Evolutionary conservation across 75 land plant species (phyloP).

Genomic region (Cryptomeria japonica): DNA sequence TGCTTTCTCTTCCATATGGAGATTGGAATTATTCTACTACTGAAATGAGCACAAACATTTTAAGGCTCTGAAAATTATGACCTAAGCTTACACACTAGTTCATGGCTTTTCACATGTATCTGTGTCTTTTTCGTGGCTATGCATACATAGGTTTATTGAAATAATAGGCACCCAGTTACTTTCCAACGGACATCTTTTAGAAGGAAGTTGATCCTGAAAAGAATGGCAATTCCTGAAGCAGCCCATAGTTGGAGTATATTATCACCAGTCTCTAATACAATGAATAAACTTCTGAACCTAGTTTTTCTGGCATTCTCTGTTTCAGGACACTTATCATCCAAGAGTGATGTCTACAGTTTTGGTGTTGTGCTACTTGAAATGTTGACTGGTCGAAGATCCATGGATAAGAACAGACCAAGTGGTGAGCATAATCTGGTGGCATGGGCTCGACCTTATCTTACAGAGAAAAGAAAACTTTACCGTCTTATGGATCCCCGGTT

Average conservation of each 20-base stretch:
- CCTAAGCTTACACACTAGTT: not conserved
- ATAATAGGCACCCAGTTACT: not conserved
- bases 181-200: not conserved
- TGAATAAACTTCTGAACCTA: conserved; percentile 1
- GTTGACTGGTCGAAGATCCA: conserved; percentile 65
- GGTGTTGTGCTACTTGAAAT: conserved; percentile 80
- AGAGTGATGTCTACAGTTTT: conserved; percentile 76
- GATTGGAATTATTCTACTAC: conserved; percentile 2
- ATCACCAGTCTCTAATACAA: not conserved
- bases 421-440: conserved; percentile 63
- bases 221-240: not conserved
- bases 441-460: conserved; percentile 64
- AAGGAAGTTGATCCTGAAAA: not conserved
- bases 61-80: not conserved
- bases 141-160: not conserved
- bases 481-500: conserved; percentile 64
- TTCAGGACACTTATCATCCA: conserved; percentile 77
- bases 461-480: conserved; percentile 54
- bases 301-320: conserved; percentile 9
- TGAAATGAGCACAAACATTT: not conserved
- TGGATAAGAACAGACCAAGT: conserved; percentile 76
- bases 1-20: not conserved
- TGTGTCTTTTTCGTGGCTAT: not conserved
- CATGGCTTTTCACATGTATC: not conserved
- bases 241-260: not conserved